Percentiles rank a stretch among this genome's conserved stretches.
These are phyloP conservation scores for Echium plantagineum DNA, from an alignment of 257 asterid genomes.

Conservation along the genomic window DNA sequence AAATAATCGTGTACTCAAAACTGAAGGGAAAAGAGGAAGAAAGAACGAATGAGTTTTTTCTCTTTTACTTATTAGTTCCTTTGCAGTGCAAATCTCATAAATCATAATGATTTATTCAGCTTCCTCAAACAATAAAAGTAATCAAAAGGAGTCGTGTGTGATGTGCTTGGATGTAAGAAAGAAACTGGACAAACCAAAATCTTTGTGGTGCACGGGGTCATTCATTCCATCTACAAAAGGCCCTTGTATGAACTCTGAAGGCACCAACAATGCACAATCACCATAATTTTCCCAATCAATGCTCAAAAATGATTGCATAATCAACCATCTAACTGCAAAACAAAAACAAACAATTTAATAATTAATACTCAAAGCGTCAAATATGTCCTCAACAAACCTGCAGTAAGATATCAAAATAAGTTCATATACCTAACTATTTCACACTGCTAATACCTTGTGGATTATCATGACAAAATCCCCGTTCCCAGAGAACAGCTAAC, in stretches of 20 bases:
- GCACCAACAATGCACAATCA: conserved; percentile 40
- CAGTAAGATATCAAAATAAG: background rate
- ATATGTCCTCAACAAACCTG: background rate
- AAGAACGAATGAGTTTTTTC: no score
- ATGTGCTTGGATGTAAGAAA: no score
- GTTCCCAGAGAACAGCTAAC: conserved; percentile 84
- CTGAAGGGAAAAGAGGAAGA: no score
- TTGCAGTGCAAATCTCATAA: no score
- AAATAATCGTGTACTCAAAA: no score
- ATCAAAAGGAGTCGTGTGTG: no score
- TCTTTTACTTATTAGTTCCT: no score
- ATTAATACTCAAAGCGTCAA: no score
- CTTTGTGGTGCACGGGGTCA: conserved; percentile 90
- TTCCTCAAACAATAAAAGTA: no score
- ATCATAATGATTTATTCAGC: no score
- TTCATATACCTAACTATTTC: background rate
- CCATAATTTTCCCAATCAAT: conserved; percentile 52
- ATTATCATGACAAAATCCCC: conserved; percentile 85
- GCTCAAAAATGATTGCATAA: conserved; percentile 79
- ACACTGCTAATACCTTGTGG: conserved; percentile 57
- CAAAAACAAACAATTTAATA: background rate
- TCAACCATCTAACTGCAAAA: conserved; percentile 69
- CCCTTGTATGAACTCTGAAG: conserved; percentile 62
- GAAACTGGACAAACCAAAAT: conserved; percentile 60
- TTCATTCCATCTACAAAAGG: conserved; percentile 72